A percentile compares a stretch with the other conserved stretches of the same genome.
phyloP scores from a whole-genome alignment of 345 rosid genomes.

The Lepidium africanum region DNA sequence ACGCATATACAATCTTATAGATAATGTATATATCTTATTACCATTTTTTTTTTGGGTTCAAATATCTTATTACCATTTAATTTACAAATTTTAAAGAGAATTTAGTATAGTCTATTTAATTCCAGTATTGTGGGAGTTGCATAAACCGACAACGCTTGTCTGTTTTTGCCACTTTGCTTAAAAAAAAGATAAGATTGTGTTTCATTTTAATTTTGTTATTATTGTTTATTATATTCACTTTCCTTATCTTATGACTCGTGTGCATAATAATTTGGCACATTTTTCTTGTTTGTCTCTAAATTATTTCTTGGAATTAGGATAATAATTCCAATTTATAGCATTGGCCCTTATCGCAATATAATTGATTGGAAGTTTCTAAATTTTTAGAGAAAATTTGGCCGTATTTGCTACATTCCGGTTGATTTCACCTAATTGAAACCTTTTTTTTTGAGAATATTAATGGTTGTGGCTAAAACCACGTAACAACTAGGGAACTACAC shows the following conservation, averaged over 20 bases:
- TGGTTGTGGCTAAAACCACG: neutral
- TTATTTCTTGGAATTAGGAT: neutral
- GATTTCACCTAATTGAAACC: conserved; percentile 10
- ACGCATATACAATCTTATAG: neutral
- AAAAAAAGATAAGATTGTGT: conserved; percentile 17
- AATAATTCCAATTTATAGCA: neutral
- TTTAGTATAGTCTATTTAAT: neutral
- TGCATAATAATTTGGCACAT: conserved; percentile 20
- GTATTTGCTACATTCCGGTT: conserved; percentile 9
- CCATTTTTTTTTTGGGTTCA: too few species aligned
- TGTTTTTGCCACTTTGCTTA: conserved; percentile 11
- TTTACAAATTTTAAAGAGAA: neutral
- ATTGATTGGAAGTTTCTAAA: neutral
- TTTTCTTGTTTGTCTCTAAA: conserved; percentile 22
- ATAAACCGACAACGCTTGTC: conserved; percentile 16
- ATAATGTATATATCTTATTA: neutral
- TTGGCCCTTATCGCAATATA: neutral
- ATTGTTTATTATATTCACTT: neutral
- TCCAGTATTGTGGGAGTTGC: conserved; percentile 13
- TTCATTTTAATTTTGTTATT: neutral
- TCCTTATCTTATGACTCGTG: conserved; percentile 14
- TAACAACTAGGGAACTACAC: neutral
- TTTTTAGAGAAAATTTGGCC: neutral
- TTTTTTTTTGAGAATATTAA: neutral
- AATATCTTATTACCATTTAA: neutral